A percentile compares a stretch with the other conserved stretches of the same genome.
Evolutionary conservation across 2,329 filamentous ascomycete genomes (phyloP).

Genomic region (Apiospora saccharicola): DNA sequence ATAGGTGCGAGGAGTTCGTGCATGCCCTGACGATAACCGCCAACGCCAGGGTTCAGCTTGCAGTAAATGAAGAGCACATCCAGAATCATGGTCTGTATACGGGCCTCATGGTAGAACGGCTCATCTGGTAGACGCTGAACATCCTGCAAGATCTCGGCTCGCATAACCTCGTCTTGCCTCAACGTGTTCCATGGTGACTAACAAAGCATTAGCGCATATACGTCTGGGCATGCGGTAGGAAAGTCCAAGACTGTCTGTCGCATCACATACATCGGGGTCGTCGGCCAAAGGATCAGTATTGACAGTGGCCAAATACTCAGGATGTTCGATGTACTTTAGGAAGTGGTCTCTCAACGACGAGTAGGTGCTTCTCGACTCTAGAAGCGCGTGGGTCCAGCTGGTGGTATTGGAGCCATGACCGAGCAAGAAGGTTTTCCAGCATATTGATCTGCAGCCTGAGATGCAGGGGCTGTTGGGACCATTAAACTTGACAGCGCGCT

Average conservation of each 20-base stretch:
- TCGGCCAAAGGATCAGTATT: slow-evolving; percentile 86
- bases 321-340: slow-evolving; percentile 82
- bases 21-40: slow-evolving; percentile 97
- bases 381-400: slow-evolving; percentile 73
- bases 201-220: slow-evolving; percentile 35
- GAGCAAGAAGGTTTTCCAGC: slow-evolving; percentile 91
- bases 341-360: slow-evolving; percentile 75
- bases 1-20: slow-evolving; percentile 94
- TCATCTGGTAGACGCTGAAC: slow-evolving; percentile 94
- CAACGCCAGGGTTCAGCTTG: slow-evolving; percentile 85
- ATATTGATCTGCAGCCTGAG: slow-evolving; percentile 81
- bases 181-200: slow-evolving; percentile 93
- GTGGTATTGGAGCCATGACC: slow-evolving; percentile 71
- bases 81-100: slow-evolving; percentile 80
- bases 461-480: slow-evolving; percentile 69
- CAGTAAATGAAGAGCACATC: slow-evolving; percentile 95
- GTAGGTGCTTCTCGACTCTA: slow-evolving; percentile 78
- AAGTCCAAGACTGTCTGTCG: not conserved
- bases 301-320: slow-evolving; percentile 76
- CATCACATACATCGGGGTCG: slow-evolving; percentile 63
- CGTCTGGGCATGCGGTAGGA: slow-evolving; percentile 22
- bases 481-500: slow-evolving; percentile 68
- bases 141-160: slow-evolving; percentile 92
- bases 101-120: slow-evolving; percentile 82
- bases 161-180: slow-evolving; percentile 81